Base-by-base conservation (phyloP, 306 rosid genomes). In the Begonia fuchsioides region DNA sequence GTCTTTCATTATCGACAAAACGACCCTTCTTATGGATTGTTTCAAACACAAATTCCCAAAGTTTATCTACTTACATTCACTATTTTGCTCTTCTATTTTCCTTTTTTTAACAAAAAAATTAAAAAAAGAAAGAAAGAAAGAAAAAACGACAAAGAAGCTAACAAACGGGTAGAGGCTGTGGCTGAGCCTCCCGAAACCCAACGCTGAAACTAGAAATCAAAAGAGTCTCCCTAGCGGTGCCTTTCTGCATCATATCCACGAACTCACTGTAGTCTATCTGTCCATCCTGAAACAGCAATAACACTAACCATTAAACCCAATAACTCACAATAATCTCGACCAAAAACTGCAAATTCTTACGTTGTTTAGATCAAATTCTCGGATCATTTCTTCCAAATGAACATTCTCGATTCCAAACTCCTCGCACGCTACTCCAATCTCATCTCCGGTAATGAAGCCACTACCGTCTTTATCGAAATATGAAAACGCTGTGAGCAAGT, bases 191-290 rank as follows among this genome's bases (percentile, higher is more conserved):
- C 45, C 45, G 10, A 41, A 41, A 41, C 2, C 45, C 45, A 41
- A 10, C 0, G 45, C 45, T 41, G 14, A 41, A 41, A n/a, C 12
- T 41, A 41, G n/a, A 10, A 41, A 3, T 41, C 45, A 10, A n/a
- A 3, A n/a, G 45, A 41, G 12, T 11, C 45, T 41, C 14, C 45
- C 14, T 41, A 77, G 73, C 80, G 14, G 10, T 41, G 2, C 45
- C 45, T 41, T 41, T 41, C 45, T 41, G 45, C 45, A 41, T 41
- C 45, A 77, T 72, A 0, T 77, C 77, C 43, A 76, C 65, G 43
- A 77, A 77, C 66, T 77, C 83, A 39, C 61, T 68, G 67, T 73
- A 77, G 66, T 77, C 83, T 66, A 77, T 77, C 55, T 72, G 76
- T 46, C 83, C 83, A 69, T 77, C 83, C 83, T 77, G 83, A 65